Percentiles rank a stretch among this genome's conserved stretches.
These are phyloP conservation scores for Caryocar brasiliense DNA, from an alignment of 441 rosid species.

Conservation along the genomic window DNA sequence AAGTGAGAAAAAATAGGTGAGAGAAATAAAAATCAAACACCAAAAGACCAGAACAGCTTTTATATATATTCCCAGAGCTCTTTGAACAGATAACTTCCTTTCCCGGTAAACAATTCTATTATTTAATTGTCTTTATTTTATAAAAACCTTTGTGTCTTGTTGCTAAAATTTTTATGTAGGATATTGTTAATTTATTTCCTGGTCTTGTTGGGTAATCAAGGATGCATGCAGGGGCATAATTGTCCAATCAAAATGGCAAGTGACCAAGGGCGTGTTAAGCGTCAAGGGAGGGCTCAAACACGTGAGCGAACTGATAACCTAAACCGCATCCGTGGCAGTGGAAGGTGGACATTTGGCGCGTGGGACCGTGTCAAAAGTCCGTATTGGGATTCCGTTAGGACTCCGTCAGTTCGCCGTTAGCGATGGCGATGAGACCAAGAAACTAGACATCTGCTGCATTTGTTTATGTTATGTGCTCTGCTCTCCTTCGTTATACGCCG, in stretches of 20 bases:
- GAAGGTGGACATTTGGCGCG: slow-evolving; percentile 20
- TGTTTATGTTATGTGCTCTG: background rate
- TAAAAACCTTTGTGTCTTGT: background rate
- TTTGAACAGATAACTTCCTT: slow-evolving; percentile 22
- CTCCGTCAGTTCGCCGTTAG: slow-evolving; percentile 16
- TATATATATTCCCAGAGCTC: background rate
- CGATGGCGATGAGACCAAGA: slow-evolving; percentile 7
- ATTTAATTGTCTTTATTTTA: slow-evolving; percentile 1
- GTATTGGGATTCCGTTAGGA: slow-evolving; percentile 8
- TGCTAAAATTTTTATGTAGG: slow-evolving; percentile 2
- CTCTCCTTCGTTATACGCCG: background rate
- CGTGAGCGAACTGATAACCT: slow-evolving; percentile 19
- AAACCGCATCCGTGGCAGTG: slow-evolving; percentile 11
- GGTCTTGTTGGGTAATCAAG: background rate
- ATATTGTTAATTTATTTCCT: background rate
- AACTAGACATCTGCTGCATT: background rate
- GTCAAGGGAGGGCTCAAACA: slow-evolving; percentile 19
- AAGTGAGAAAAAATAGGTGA: slow-evolving; percentile 8
- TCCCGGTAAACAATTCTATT: slow-evolving; percentile 24
- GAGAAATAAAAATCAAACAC: slow-evolving; percentile 5
- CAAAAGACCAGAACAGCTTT: slow-evolving; percentile 18
- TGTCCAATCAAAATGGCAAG: slow-evolving; percentile 6
- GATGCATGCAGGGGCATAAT: background rate
- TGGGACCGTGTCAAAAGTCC: slow-evolving; percentile 14
- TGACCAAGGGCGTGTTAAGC: slow-evolving; percentile 14